Percentiles rank a stretch among this genome's conserved stretches.
Evolutionary conservation across 2,329 filamentous ascomycete genomes (phyloP).

Genomic region (Phialophora macrospora): DNA sequence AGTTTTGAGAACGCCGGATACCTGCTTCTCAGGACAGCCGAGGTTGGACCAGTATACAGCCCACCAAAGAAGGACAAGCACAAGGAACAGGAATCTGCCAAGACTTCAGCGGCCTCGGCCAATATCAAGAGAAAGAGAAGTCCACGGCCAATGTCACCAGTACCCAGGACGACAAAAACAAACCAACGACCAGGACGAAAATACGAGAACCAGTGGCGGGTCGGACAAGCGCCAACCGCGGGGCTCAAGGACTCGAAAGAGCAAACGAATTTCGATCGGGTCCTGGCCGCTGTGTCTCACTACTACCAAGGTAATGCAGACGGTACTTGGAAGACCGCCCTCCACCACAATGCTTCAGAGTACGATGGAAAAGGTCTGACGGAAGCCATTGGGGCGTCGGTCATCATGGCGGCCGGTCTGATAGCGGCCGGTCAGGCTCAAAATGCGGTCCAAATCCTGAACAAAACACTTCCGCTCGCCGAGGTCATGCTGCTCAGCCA

Average conservation of each 20-base stretch:
- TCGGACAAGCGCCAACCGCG: conserved; percentile 21
- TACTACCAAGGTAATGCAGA: conserved; percentile 20
- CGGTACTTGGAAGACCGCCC: conserved; percentile 15
- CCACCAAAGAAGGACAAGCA: background rate
- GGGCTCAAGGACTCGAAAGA: conserved; percentile 8
- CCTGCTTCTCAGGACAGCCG: background rate
- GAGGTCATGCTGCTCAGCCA: conserved; percentile 15
- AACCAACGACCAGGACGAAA: conserved; percentile 18
- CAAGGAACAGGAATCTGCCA: background rate
- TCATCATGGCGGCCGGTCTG: conserved; percentile 16
- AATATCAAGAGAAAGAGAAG: conserved; percentile 69
- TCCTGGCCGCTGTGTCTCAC: conserved; percentile 8
- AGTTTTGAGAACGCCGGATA: background rate
- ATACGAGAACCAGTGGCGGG: conserved; percentile 21
- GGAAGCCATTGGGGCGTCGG: conserved; percentile 4
- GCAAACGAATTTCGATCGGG: conserved; percentile 13
- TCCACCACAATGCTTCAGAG: conserved; percentile 8
- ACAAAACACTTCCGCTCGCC: conserved; percentile 8
- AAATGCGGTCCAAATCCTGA: conserved; percentile 8
- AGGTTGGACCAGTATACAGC: background rate
- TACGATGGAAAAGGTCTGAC: conserved; percentile 16
- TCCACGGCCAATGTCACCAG: conserved; percentile 41
- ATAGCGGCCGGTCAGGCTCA: conserved; percentile 16
- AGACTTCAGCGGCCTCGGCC: background rate
- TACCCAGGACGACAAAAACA: conserved; percentile 45